Evolutionary conservation across 140 eudicot genomes (phyloP).

Genomic region (Cichorium intybus): DNA sequence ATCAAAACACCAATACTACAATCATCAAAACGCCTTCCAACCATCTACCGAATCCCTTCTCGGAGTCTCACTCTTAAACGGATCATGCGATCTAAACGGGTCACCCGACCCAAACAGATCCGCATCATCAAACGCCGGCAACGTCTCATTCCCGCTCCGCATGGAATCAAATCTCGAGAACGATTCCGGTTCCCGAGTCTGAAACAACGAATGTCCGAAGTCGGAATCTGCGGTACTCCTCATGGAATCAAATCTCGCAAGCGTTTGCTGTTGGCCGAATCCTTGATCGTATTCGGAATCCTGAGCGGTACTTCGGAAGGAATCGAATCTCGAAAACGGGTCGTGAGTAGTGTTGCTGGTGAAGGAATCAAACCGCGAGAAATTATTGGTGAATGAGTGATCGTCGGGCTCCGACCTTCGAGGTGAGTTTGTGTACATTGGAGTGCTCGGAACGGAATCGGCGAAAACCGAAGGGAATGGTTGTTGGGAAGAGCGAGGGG

Average conservation of each 20-base stretch:
- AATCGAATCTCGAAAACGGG: not conserved
- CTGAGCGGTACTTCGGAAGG: not conserved
- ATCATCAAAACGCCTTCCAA: slow-evolving; percentile 35
- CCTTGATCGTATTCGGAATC: not conserved
- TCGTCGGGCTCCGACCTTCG: not conserved
- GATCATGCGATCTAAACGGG: not conserved
- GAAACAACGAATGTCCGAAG: not conserved
- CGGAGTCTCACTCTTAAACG: slow-evolving; percentile 12
- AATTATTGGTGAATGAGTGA: not conserved
- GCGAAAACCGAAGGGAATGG: not conserved
- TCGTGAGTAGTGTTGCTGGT: not conserved
- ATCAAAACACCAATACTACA: not conserved
- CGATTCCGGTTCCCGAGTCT: not conserved
- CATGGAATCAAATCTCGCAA: not conserved
- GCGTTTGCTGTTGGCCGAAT: not conserved
- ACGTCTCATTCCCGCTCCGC: not conserved
- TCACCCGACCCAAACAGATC: not conserved
- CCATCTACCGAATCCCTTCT: slow-evolving; percentile 38
- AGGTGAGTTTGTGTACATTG: not conserved
- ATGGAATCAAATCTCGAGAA: not conserved
- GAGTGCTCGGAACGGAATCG: not conserved
- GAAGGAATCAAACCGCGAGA: not conserved
- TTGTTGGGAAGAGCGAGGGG: not conserved
- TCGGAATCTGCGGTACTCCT: not conserved
- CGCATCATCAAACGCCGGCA: not conserved